Evolutionary conservation across 352 stramenopile genomes (phyloP), one percentile per base, ranked within the genome.

Genomic region (Phytophthora palmivora): DNA sequence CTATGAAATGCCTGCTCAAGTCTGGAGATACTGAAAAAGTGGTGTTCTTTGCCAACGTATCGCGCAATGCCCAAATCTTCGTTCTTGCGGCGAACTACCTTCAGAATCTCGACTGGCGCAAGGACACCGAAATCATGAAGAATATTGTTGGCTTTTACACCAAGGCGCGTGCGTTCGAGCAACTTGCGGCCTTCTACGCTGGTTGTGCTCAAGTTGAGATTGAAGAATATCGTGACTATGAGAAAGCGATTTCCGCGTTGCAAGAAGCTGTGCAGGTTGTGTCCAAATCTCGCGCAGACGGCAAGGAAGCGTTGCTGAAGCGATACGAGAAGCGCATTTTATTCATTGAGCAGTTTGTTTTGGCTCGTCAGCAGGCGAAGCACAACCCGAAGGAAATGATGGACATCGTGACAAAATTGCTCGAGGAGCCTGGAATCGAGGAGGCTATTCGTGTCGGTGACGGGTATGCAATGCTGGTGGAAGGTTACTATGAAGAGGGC

Each of bases 1-100:
- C 94, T 14, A 97, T 99, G 81, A 98, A 98, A 67, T 98, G 95
- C 60, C 70, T 99, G 49, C 78, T 98, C 48, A 97, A 97, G 69
- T 96, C 86, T 14, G 96, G 95, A 15, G 93, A 99, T 66, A 98
- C 91, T 16, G 96, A 98, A 63, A 97, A 96, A 45, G 79, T 95
- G n/a, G 89, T 98, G 30, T 97, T 97, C 69, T 98, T 98, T 58
- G 93, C 96, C 33, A 97, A 92, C 52, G 82, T 97, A 7, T 96
- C 83, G 9, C 79, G 94, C 41, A 96, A 95, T 67, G 86, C 84
- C 38, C 95, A 98, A 55, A 98, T 99, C 46, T 98, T 97, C 73
- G 79, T 98, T 15, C 79, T 99, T 12, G 95, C 93, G 0, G 96
- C 92, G 10, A 98, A 98, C 64, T 98, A 98, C 59, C 63, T 99